phyloP scores from a whole-genome alignment of 176 grass and related monocot genomes.

The Luzula sylvatica region DNA sequence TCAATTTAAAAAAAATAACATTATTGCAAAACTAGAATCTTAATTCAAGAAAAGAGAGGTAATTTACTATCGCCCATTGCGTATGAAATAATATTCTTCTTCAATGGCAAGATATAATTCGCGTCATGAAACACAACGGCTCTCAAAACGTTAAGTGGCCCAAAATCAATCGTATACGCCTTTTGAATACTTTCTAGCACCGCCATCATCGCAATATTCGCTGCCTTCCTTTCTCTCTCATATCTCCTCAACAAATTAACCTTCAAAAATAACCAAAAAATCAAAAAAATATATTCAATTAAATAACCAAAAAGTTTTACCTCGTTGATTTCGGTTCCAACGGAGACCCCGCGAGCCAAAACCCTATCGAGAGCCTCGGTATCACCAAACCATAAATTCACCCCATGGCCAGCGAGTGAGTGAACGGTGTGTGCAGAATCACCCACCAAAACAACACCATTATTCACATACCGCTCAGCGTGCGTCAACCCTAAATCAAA shows the following conservation, averaged over 20 bases:
- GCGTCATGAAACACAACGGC: slow-evolving; percentile 74
- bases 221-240: slow-evolving; percentile 56
- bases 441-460: too few species aligned
- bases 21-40: not conserved
- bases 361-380: too few species aligned
- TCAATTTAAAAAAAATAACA: not conserved
- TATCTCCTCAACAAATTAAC: slow-evolving; percentile 54
- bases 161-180: slow-evolving; percentile 72
- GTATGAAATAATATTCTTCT: slow-evolving; percentile 73
- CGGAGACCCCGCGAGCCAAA: too few species aligned
- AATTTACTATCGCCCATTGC: slow-evolving; percentile 70
- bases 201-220: slow-evolving; percentile 66
- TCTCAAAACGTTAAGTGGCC: slow-evolving; percentile 69
- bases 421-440: too few species aligned
- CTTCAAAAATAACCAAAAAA: slow-evolving; percentile 30
- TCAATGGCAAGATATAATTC: slow-evolving; percentile 62
- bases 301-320: too few species aligned
- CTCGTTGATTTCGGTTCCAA: too few species aligned
- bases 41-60: slow-evolving; percentile 37
- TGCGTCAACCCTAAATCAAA: too few species aligned
- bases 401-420: too few species aligned
- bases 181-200: slow-evolving; percentile 89
- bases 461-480: too few species aligned
- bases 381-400: too few species aligned
- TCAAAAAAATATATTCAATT: not conserved